Evolutionary conservation across 176 grass and related monocot species (phyloP).

Genomic region (Thalia dealbata): DNA sequence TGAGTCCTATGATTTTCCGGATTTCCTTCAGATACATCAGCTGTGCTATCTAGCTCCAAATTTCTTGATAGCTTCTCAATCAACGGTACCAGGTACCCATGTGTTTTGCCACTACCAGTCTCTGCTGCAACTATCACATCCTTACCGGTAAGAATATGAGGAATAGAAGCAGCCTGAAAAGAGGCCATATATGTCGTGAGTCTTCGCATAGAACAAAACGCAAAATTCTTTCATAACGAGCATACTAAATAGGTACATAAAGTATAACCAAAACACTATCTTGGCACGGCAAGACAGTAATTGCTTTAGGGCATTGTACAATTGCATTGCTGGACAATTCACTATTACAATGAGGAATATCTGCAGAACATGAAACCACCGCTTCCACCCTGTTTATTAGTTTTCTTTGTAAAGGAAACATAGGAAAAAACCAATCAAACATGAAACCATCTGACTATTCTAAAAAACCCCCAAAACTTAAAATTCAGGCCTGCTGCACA

Average conservation of each 20-base stretch:
- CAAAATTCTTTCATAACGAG: background rate
- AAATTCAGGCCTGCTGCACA: constrained; percentile 12
- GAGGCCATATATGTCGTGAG: background rate
- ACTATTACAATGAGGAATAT: background rate
- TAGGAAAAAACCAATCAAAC: background rate
- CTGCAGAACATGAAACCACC: background rate
- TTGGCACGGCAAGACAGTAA: background rate
- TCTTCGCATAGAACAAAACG: background rate
- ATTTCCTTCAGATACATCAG: constrained; percentile 16
- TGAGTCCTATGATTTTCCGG: constrained; percentile 8
- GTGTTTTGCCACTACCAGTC: constrained; percentile 94
- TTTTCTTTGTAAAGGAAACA: background rate
- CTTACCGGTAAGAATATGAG: constrained; percentile 48
- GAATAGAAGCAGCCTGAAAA: constrained; percentile 68
- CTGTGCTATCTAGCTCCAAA: constrained; percentile 26
- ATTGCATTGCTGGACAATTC: background rate
- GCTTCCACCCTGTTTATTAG: background rate
- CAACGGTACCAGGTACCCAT: constrained; percentile 81
- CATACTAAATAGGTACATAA: background rate
- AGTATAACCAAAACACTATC: background rate
- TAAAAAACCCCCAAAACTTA: too few species aligned
- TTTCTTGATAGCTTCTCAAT: constrained; percentile 56
- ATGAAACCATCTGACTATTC: background rate
- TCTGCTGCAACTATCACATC: constrained; percentile 87
- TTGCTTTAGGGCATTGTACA: background rate